Conservation (phyloP, 768 basidiomycete genomes). For the Phlebiopsis gigantea region DNA sequence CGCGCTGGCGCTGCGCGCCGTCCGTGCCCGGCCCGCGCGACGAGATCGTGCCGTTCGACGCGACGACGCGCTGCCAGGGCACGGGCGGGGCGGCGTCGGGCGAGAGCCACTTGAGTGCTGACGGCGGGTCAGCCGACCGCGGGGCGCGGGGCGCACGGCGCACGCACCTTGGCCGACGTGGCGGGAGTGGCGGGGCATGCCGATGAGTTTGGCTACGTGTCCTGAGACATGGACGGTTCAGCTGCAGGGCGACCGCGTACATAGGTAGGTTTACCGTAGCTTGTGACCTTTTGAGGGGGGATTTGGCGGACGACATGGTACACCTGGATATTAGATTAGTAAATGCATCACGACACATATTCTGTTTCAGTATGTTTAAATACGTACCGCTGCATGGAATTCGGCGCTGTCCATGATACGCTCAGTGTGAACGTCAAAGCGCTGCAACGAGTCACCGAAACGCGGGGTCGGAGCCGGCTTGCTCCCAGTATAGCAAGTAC, state of each 20-base stretch:
- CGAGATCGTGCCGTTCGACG: constrained; percentile 66
- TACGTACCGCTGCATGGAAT: constrained; percentile 54
- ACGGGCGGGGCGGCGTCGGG: constrained; percentile 56
- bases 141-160: too few species aligned
- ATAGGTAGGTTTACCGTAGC: constrained; percentile 48
- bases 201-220: constrained; percentile 74
- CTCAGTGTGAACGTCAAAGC: too few species aligned
- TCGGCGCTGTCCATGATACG: constrained; percentile 52
- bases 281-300: constrained; percentile 63
- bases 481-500: too few species aligned
- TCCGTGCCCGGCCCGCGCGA: constrained; percentile 80
- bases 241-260: background rate
- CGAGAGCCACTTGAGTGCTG: constrained; percentile 76
- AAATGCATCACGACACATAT: background rate
- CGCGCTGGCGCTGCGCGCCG: constrained; percentile 71
- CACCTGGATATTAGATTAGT: constrained; percentile 38
- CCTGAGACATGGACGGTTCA: constrained; percentile 35
- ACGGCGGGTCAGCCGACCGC: too few species aligned
- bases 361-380: background rate
- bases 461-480: too few species aligned
- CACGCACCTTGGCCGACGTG: constrained; percentile 76
- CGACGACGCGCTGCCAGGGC: constrained; percentile 79
- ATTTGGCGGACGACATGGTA: constrained; percentile 70
- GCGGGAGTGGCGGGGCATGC: constrained; percentile 73
- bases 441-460: too few species aligned